Base-by-base conservation (phyloP, 2,329 filamentous ascomycete species). In the Nectriaceae sp. region DNA sequence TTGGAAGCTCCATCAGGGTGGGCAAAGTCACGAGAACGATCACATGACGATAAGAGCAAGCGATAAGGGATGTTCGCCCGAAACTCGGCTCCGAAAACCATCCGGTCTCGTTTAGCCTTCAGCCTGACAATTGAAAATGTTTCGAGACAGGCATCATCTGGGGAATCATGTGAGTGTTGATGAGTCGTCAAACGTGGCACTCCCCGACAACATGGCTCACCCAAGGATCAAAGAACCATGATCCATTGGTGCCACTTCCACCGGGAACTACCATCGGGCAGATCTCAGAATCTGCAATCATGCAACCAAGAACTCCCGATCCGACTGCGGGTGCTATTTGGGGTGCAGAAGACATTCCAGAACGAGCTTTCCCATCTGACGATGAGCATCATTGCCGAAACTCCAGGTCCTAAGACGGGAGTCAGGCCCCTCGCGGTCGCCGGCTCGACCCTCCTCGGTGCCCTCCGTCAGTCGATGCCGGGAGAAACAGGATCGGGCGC, bases 401-500 rank as follows among this genome's bases (percentile, higher is more conserved):
- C 5, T 39, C 16, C 33, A 11, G 18, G 18, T 39, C 37, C 18
- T 6, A 5, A 10, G 5, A 20, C 11, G 37, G 20, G 8, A 18
- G 11, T 19, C 5, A 19, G 8, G 8, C 8, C 16, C 19, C 37
- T 39, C 37, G 37, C 19, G 19, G 33, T 24, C 42, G 21, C 38
- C 42, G 29, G 42, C 19, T 38, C 19, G 42, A 8, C 39, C 19
- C 16, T 40, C n/a, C 26, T 29, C 16, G 13, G 8, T 6, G 33
- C 33, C 33, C 33, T 36, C 33, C 11, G 57, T 55, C 49, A 51
- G 40, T 22, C 57, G 53, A 59, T 60, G 50, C 50, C 57, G 60
- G 59, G 54, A 63, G 51, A 60, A 63, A 52, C 57, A 63, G 52
- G 52, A 41, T 45, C 19, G 24, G 11, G 11, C 35, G 5, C 35